A percentile compares a stretch with the other conserved stretches of the same genome.
These are phyloP conservation scores for Dryas alaskensis DNA, from an alignment of 306 rosid species.

Conservation along the genomic window DNA sequence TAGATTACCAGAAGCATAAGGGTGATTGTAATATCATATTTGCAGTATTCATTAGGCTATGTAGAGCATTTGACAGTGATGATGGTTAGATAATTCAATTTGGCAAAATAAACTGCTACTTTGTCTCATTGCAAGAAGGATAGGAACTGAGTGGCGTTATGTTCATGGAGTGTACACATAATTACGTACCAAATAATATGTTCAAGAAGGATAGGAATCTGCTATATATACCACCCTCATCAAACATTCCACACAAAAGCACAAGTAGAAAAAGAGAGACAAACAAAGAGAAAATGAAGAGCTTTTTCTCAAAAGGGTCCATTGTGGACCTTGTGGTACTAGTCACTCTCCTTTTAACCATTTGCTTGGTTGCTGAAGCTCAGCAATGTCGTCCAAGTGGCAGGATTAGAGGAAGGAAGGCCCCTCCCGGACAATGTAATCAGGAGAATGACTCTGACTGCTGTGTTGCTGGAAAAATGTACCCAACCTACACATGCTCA, in stretches of 20 bases:
- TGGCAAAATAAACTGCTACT: no score
- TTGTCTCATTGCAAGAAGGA: no score
- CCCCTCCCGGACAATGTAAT: constrained; percentile 44
- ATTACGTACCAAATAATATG: neutral
- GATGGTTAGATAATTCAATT: no score
- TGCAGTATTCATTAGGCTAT: no score
- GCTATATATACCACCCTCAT: neutral
- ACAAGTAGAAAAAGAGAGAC: neutral
- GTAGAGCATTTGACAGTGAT: no score
- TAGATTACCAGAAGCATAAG: no score
- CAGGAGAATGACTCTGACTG: constrained; percentile 43
- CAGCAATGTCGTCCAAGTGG: constrained; percentile 26
- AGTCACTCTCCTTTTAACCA: neutral
- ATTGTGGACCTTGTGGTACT: neutral
- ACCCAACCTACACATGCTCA: constrained; percentile 40
- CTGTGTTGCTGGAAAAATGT: constrained; percentile 33
- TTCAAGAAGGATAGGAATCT: neutral
- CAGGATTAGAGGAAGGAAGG: constrained; percentile 4
- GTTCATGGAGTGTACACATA: no score
- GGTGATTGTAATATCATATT: no score
- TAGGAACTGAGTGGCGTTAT: no score
- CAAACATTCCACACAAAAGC: neutral
- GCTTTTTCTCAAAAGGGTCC: neutral
- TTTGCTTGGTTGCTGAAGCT: neutral
- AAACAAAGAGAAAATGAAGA: constrained; percentile 6